Evolutionary conservation across 768 basidiomycete species (phyloP).

Genomic region (Tephrocybe sp.): DNA sequence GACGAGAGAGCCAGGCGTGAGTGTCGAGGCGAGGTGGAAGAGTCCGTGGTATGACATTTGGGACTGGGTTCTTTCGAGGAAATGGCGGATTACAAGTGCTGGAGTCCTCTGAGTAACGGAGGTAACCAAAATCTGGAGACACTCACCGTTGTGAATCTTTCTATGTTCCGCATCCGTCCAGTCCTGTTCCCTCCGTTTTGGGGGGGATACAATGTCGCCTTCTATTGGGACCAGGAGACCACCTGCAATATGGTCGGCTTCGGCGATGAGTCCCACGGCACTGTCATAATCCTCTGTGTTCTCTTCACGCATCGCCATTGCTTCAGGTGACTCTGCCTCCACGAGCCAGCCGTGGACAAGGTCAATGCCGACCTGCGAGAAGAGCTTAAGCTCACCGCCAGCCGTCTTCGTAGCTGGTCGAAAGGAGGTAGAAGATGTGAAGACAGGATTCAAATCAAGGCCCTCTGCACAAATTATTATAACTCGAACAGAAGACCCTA

Average conservation of each 20-base stretch:
- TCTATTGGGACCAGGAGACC: constrained; percentile 57
- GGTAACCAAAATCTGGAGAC: not conserved
- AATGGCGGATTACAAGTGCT: constrained; percentile 71
- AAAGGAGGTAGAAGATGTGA: constrained; percentile 70
- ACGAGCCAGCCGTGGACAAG: constrained; percentile 91
- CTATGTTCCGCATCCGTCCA: constrained; percentile 54
- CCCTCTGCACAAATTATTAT: constrained; percentile 53
- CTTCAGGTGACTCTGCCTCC: constrained; percentile 67
- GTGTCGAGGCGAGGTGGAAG: constrained; percentile 71
- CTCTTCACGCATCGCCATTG: constrained; percentile 41
- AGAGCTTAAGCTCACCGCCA: constrained; percentile 82
- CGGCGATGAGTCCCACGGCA: constrained; percentile 73
- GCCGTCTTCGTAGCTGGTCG: constrained; percentile 51
- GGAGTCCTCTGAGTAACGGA: not conserved
- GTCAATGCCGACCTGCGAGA: constrained; percentile 76
- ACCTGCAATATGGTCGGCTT: constrained; percentile 72
- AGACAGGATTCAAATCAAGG: constrained; percentile 86
- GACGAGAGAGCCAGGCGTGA: constrained; percentile 56
- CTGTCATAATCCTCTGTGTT: constrained; percentile 69
- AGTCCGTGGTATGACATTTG: constrained; percentile 90
- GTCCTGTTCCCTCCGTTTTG: constrained; percentile 18
- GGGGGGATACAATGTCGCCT: constrained; percentile 15
- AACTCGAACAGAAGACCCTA: not conserved
- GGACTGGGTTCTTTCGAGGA: constrained; percentile 70
- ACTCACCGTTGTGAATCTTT: constrained; percentile 73